Percentiles rank a stretch among this genome's conserved stretches.
Evolutionary conservation across 2,329 filamentous ascomycete genomes (phyloP).

Genomic region (Venturia effusa): DNA sequence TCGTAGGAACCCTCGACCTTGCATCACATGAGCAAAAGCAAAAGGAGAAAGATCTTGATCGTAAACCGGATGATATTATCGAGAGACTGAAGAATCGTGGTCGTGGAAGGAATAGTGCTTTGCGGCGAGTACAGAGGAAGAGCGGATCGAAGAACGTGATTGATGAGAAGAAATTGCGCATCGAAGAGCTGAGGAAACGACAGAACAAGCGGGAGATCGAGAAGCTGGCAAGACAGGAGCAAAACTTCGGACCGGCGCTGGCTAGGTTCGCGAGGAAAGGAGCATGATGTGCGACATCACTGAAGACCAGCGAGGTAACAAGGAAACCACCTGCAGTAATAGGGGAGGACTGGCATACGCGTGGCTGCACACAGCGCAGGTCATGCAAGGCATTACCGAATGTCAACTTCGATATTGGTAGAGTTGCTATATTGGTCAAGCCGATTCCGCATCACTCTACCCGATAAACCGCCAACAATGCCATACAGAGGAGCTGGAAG

Average conservation of each 20-base stretch:
- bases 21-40: slow-evolving; percentile 66
- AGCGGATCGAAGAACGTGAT: slow-evolving; percentile 88
- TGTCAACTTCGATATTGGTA: not conserved
- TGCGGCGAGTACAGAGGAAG: slow-evolving; percentile 84
- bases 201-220: slow-evolving; percentile 58
- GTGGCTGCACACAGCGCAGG: not conserved
- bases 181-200: slow-evolving; percentile 68
- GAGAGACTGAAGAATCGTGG: slow-evolving; percentile 62
- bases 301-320: not conserved
- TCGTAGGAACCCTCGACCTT: slow-evolving; percentile 78
- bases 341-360: not conserved
- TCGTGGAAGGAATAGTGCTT: slow-evolving; percentile 77
- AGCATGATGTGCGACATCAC: not conserved
- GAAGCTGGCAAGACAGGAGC: slow-evolving; percentile 55
- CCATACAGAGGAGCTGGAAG: not conserved
- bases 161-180: slow-evolving; percentile 82
- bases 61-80: slow-evolving; percentile 48
- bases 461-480: not conserved
- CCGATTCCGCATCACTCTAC: not conserved
- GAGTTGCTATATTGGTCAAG: not conserved
- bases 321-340: not conserved
- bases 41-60: slow-evolving; percentile 70
- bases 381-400: not conserved
- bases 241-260: slow-evolving; percentile 74
- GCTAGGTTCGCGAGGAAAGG: slow-evolving; percentile 68